Evolutionary conservation across 2,329 filamentous ascomycete genomes (phyloP).

Genomic region (Fusarium cyanostomum): DNA sequence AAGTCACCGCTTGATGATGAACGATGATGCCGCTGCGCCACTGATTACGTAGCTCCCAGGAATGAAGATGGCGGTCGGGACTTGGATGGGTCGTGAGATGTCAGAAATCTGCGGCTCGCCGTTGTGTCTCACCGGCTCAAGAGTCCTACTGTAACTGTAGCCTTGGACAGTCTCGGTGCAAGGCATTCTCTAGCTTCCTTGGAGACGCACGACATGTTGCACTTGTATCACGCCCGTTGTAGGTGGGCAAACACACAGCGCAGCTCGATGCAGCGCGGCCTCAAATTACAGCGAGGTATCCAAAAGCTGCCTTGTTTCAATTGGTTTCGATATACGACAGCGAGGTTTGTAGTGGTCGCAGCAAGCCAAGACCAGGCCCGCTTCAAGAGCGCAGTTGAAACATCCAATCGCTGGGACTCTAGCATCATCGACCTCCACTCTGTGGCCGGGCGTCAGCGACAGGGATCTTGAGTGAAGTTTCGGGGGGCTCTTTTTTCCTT

Average conservation of each 20-base stretch:
- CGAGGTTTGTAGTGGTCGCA: slow-evolving; percentile 33
- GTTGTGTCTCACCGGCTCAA: slow-evolving; percentile 10
- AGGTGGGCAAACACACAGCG: slow-evolving; percentile 13
- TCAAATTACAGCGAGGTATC: slow-evolving; percentile 1
- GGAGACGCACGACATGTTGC: slow-evolving; percentile 1
- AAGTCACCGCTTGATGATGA: slow-evolving; percentile 6
- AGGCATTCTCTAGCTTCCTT: neutral
- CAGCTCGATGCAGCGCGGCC: slow-evolving; percentile 29
- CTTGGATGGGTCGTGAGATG: slow-evolving; percentile 15
- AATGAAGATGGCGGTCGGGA: slow-evolving; percentile 14
- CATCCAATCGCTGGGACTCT: slow-evolving; percentile 23
- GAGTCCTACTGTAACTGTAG: slow-evolving; percentile 10
- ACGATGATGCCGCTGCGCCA: slow-evolving; percentile 24
- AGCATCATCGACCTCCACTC: slow-evolving; percentile 18
- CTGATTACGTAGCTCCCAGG: slow-evolving; percentile 34
- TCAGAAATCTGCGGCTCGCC: slow-evolving; percentile 29
- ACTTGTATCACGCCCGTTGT: neutral
- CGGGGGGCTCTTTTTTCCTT: slow-evolving; percentile 30
- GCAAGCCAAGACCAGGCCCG: slow-evolving; percentile 25
- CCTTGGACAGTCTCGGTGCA: neutral
- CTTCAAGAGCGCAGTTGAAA: slow-evolving; percentile 1
- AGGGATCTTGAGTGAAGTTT: slow-evolving; percentile 14
- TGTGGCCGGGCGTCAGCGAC: slow-evolving; percentile 31
- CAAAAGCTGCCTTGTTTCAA: slow-evolving; percentile 27
- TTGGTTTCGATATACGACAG: slow-evolving; percentile 17